Conservation (phyloP, 495 filamentous ascomycete species). For the Lophiotrema nucula region DNA sequence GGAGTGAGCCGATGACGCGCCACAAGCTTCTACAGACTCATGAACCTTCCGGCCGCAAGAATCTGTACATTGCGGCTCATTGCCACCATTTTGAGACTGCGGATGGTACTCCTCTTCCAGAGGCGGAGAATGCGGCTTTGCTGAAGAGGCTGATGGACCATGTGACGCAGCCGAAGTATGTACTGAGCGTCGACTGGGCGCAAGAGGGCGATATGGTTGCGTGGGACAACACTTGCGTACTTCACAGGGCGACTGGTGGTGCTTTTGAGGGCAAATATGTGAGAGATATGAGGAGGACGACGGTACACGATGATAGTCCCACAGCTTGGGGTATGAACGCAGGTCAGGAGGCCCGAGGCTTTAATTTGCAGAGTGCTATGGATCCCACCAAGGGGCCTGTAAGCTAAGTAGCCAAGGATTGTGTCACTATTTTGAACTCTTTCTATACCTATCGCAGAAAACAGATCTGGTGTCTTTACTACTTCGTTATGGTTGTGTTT, state of each 20-base stretch:
- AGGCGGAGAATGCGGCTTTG: slow-evolving; percentile 42
- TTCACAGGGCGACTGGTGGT: slow-evolving; percentile 55
- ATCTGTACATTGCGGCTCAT: slow-evolving; percentile 56
- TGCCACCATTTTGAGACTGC: slow-evolving; percentile 56
- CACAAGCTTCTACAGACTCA: slow-evolving; percentile 55
- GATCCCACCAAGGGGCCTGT: too few species aligned
- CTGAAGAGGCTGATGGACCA: slow-evolving; percentile 49
- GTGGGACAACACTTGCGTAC: slow-evolving; percentile 60
- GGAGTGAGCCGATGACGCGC: slow-evolving; percentile 45
- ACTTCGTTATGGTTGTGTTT: too few species aligned
- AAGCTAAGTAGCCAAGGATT: too few species aligned
- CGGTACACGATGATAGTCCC: slow-evolving; percentile 41
- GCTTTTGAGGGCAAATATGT: slow-evolving; percentile 51
- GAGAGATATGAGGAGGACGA: slow-evolving; percentile 56
- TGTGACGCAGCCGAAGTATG: slow-evolving; percentile 52
- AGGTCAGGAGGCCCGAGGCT: slow-evolving; percentile 18
- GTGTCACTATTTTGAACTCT: too few species aligned
- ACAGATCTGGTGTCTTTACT: too few species aligned
- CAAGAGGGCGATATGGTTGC: slow-evolving; percentile 52
- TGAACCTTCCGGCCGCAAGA: slow-evolving; percentile 53
- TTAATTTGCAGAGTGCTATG: slow-evolving; percentile 13
- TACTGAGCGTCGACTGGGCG: slow-evolving; percentile 50
- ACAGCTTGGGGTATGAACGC: slow-evolving; percentile 31
- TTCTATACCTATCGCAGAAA: too few species aligned
- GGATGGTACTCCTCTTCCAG: slow-evolving; percentile 24